Evolutionary conservation across 2,329 filamentous ascomycete genomes (phyloP), one percentile per base, ranked within the genome.

Genomic region (Fusarium papillatum): DNA sequence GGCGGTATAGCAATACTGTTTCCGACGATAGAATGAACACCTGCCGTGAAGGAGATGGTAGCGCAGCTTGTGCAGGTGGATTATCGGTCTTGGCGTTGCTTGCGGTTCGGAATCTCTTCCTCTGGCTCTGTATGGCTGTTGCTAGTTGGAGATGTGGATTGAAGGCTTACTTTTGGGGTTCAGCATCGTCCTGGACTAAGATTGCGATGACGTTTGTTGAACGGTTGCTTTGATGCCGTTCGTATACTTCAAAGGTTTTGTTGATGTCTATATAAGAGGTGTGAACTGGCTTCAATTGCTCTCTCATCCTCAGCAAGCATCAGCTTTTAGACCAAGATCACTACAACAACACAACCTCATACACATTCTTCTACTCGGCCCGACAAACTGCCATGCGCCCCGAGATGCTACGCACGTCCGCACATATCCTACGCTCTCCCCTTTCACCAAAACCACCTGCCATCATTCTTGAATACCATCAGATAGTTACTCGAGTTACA

Each of bases 401-500:
- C 53, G 61, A 70, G 63, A 74, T 70, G 71, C 62, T 78, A 80
- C 77, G 74, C 77, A 79, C 64, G 68, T 60, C 68, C 71, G 55
- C 71, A 73, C 39, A 64, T 60, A 50, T 72, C 74, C 71, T 79
- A 74, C 78, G 72, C 71, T 74, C 53, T 64, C 68, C 66, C 68
- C 74, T 73, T 74, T 80, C 77, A 79, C 73, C 75, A 76, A 74
- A 38, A 73, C 75, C 74, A 70, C 77, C 77, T 72, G 66, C 77
- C 78, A 66, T 78, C 72, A 62, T 69, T 80, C 76, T 73, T 78
- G 62, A 71, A 73, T 76, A 76, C 77, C 78, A 70, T 80, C 78
- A 74, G 64, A 80, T 80, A 76, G 78, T 77, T 79, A 80, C 77
- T 80, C 79, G 71, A 80, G 68, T 80, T 80, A 80, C 79, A 80